A percentile compares a stretch with the other conserved stretches of the same genome.
phyloP scores from a whole-genome alignment of 306 rosid species.

The Urtica urens region DNA sequence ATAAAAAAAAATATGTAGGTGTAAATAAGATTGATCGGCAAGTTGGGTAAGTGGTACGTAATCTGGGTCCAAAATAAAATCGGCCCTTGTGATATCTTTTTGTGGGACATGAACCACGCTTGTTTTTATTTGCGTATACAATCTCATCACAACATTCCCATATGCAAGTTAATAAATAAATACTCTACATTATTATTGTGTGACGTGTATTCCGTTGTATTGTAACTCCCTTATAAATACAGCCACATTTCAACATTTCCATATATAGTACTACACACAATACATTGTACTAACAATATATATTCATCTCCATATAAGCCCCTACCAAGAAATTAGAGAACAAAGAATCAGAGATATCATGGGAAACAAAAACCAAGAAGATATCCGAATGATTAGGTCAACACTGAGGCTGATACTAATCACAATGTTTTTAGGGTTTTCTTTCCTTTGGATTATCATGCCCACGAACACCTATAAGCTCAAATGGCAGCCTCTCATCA shows the following conservation, averaged over 20 bases:
- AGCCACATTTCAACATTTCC: conserved; percentile 7
- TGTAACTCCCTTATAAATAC: conserved; percentile 34
- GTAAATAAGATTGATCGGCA: conserved; percentile 12
- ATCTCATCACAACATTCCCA: not conserved
- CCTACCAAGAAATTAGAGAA: not conserved
- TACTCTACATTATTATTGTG: conserved; percentile 7
- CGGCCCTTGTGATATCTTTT: not conserved
- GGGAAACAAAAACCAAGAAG: conserved; percentile 10
- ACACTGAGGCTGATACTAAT: conserved; percentile 28
- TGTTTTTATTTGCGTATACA: not conserved
- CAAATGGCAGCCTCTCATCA: conserved; percentile 25
- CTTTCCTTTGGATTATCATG: conserved; percentile 41
- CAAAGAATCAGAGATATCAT: conserved; percentile 18
- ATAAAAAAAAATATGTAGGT: too few relatives aligned
- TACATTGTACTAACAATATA: too few relatives aligned
- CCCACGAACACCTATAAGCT: conserved; percentile 38
- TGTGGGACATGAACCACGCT: conserved; percentile 29
- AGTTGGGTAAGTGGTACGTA: not conserved
- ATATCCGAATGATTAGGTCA: conserved; percentile 7
- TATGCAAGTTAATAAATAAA: not conserved
- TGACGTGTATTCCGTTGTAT: too few relatives aligned
- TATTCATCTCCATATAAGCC: not conserved
- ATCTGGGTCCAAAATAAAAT: not conserved
- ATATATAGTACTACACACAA: not conserved
- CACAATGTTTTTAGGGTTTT: conserved; percentile 31